Evolutionary conservation across 1,284 basidiomycete species (phyloP).

Genomic region (Rhizoctonia solani): DNA sequence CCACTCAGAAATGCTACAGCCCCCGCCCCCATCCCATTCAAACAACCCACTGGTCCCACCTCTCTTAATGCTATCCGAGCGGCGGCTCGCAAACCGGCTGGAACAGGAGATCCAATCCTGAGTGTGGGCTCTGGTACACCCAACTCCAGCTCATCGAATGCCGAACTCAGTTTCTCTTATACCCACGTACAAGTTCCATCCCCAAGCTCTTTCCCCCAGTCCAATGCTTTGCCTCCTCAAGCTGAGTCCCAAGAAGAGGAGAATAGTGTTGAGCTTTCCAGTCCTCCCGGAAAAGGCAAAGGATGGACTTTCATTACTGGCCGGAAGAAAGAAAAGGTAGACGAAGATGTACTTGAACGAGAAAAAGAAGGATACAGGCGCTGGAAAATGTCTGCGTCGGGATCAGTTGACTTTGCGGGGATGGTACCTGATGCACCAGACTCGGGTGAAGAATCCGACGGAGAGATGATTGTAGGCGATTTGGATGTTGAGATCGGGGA

Average conservation of each 20-base stretch:
- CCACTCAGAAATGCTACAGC: conserved; percentile 52
- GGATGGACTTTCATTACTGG: conserved; percentile 37
- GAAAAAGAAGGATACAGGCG: conserved; percentile 41
- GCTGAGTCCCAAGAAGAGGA: conserved; percentile 48
- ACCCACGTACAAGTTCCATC: conserved; percentile 77
- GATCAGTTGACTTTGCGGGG: conserved; percentile 64
- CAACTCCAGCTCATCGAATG: conserved; percentile 45
- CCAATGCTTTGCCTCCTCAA: conserved; percentile 40
- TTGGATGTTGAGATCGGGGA: conserved; percentile 22
- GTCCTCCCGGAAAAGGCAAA: conserved; percentile 41
- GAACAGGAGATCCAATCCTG: neutral
- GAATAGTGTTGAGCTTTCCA: conserved; percentile 41
- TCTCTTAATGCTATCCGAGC: conserved; percentile 10
- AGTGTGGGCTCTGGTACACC: conserved; percentile 27
- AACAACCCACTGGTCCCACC: conserved; percentile 41
- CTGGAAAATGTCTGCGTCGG: conserved; percentile 49
- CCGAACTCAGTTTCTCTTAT: conserved; percentile 75
- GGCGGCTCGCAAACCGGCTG: conserved; percentile 4
- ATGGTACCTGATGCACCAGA: conserved; percentile 76
- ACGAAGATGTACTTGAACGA: conserved; percentile 46
- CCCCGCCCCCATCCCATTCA: conserved; percentile 54
- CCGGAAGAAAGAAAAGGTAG: conserved; percentile 33
- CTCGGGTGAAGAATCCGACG: conserved; percentile 54
- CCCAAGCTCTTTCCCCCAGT: conserved; percentile 73
- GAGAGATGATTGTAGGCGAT: conserved; percentile 38